phyloP scores from a whole-genome alignment of 2,329 filamentous ascomycete genomes.

The Pseudopithomyces chartarum region DNA sequence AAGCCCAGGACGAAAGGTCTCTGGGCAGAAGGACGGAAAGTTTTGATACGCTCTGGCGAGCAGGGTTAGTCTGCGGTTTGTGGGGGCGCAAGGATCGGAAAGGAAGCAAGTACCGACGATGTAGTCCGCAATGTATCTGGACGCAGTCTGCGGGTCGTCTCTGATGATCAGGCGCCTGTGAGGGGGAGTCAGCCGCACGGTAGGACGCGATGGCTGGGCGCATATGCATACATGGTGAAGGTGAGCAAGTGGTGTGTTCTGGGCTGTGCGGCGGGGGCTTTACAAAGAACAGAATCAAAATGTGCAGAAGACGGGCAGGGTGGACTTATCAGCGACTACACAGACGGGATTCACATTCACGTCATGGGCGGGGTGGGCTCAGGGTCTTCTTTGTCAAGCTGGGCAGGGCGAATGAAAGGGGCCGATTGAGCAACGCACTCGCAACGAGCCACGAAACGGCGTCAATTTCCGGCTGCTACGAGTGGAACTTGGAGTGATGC shows the following conservation, averaged over 20 bases:
- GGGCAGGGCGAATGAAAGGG: slow-evolving; percentile 28
- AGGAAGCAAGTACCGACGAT: slow-evolving; percentile 64
- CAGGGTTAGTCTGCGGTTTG: slow-evolving; percentile 28
- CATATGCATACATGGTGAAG: slow-evolving; percentile 40
- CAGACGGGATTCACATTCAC: slow-evolving; percentile 4
- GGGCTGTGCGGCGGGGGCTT: background rate
- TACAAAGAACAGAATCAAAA: slow-evolving; percentile 2
- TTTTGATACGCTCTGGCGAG: slow-evolving; percentile 71
- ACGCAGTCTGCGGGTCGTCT: slow-evolving; percentile 70
- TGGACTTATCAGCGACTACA: background rate
- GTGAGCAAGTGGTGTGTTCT: slow-evolving; percentile 14
- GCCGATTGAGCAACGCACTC: slow-evolving; percentile 18
- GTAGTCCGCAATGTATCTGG: slow-evolving; percentile 79
- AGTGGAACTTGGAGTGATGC: slow-evolving; percentile 24
- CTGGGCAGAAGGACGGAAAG: slow-evolving; percentile 72
- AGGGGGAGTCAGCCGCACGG: slow-evolving; percentile 32
- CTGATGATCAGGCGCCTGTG: slow-evolving; percentile 82
- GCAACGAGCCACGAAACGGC: slow-evolving; percentile 9
- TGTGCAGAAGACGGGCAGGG: background rate
- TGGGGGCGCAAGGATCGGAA: slow-evolving; percentile 24
- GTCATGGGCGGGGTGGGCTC: slow-evolving; percentile 14
- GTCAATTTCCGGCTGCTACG: slow-evolving; percentile 11
- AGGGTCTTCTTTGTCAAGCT: slow-evolving; percentile 30
- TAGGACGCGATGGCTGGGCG: slow-evolving; percentile 19
- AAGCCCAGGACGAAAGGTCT: slow-evolving; percentile 82